Evolutionary conservation across 2,329 filamentous ascomycete species (phyloP), one percentile per base, ranked within the genome.

Genomic region (Exophiala spinifera): DNA sequence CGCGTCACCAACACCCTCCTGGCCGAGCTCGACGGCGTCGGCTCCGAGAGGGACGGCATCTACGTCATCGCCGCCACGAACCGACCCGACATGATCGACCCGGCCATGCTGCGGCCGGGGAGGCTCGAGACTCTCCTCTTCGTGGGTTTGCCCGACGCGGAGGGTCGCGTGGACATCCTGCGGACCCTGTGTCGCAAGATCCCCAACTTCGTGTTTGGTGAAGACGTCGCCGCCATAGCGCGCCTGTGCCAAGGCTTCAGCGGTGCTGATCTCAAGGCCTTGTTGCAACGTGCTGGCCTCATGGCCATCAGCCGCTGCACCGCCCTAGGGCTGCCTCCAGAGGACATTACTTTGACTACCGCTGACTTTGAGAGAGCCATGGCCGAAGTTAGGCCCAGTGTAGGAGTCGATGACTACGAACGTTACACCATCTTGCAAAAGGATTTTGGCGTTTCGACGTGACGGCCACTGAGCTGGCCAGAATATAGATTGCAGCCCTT

Each of bases 11-110:
- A 97, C 69, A 95, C 92, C 1, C 80, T 99, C 0, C 85, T 99
- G 28, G 95, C 94, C 0, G 94, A 99, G 69, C 82, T 99, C 1
- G 94, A 99, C 66, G 94, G 94, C 47, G 81, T 95, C 5, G 74
- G 74, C 33, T 84, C 81, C 59, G 85, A 83, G 62, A 83, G 94
- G 34, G 81, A 85, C 44, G 92, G 92, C 14, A 91, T 99, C 59
- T 97, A 94, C 70, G 87, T 99, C 14, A 90, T 99, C 55, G 94
- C 89, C 20, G 94, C 94, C 0, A 97, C 94, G 1, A 99, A 99
- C 70, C 79, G 94, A 0, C 92, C 92, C 0, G 92, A 97, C 67
- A 95, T 96, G 75, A 97, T 99, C 63, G 94, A 99, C 69, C 85
- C 89, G 1, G 94, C 94, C 1, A 95, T 99, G 84, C 80, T 97